Evolutionary conservation across 345 rosid genomes (phyloP).

Genomic region (Microthlaspi erraticum): DNA sequence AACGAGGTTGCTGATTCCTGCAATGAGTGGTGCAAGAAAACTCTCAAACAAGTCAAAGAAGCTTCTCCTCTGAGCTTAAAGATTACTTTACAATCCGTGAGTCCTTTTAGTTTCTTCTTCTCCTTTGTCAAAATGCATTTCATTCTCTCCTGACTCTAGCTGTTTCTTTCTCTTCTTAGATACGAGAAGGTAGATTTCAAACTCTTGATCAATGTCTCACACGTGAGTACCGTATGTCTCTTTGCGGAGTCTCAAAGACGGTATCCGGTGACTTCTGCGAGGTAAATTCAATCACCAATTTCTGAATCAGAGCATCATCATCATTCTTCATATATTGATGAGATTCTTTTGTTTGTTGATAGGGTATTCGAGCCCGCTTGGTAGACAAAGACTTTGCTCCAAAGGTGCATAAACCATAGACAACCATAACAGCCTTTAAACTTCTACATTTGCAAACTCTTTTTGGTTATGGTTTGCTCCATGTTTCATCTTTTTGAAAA

Average conservation of each 20-base stretch:
- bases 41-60: constrained; percentile 69
- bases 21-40: constrained; percentile 66
- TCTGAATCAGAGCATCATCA: constrained; percentile 16
- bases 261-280: constrained; percentile 81
- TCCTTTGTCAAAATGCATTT: constrained; percentile 1
- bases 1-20: constrained; percentile 56
- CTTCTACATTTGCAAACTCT: constrained; percentile 3
- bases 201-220: constrained; percentile 85
- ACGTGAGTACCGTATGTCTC: constrained; percentile 75
- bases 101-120: constrained; percentile 38
- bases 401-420: constrained; percentile 57
- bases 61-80: constrained; percentile 95
- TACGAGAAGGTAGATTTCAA: constrained; percentile 90
- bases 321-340: constrained; percentile 12
- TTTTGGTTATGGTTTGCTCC: constrained; percentile 17
- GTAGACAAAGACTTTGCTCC: constrained; percentile 93
- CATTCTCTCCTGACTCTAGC: constrained; percentile 25
- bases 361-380: constrained; percentile 85
- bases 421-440: constrained; percentile 9
- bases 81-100: constrained; percentile 78
- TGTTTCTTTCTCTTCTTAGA: constrained; percentile 47
- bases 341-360: neutral
- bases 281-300: constrained; percentile 50
- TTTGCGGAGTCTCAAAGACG: constrained; percentile 56
- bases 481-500: constrained; percentile 4